Conservation (phyloP, 2,329 filamentous ascomycete genomes). For the Penicillium sp. region DNA sequence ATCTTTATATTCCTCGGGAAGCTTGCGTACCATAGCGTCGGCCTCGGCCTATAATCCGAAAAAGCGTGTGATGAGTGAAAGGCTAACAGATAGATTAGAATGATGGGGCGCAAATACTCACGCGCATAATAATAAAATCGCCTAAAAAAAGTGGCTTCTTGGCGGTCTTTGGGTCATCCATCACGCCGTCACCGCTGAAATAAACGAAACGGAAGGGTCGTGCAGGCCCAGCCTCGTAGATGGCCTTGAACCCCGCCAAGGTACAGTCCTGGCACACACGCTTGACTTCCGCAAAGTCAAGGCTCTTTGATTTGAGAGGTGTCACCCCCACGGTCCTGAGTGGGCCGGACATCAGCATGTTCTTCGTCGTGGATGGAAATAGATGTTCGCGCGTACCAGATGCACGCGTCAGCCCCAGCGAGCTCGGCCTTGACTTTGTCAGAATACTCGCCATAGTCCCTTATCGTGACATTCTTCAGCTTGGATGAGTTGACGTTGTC, state of each 20-base stretch:
- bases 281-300: conserved; percentile 38
- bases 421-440: conserved; percentile 32
- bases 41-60: conserved; percentile 3
- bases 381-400: conserved; percentile 31
- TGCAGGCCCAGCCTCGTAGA: conserved; percentile 28
- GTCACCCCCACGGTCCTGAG: conserved; percentile 8
- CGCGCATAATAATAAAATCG: conserved; percentile 14
- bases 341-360: background rate
- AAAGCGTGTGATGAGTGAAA: background rate
- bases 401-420: conserved; percentile 35
- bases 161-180: conserved; percentile 44
- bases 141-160: conserved; percentile 35
- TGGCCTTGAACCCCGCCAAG: conserved; percentile 35
- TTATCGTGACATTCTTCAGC: conserved; percentile 31
- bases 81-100: background rate
- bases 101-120: background rate
- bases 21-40: conserved; percentile 8
- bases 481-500: conserved; percentile 18
- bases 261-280: conserved; percentile 45
- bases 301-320: conserved; percentile 32
- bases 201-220: conserved; percentile 50
- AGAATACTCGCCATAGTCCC: conserved; percentile 34
- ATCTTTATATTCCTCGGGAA: background rate
- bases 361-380: background rate
- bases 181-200: conserved; percentile 47